These are phyloP conservation scores for Microstegium vimineum DNA, from an alignment of 176 grass and related monocot genomes.

Conservation along the genomic window DNA sequence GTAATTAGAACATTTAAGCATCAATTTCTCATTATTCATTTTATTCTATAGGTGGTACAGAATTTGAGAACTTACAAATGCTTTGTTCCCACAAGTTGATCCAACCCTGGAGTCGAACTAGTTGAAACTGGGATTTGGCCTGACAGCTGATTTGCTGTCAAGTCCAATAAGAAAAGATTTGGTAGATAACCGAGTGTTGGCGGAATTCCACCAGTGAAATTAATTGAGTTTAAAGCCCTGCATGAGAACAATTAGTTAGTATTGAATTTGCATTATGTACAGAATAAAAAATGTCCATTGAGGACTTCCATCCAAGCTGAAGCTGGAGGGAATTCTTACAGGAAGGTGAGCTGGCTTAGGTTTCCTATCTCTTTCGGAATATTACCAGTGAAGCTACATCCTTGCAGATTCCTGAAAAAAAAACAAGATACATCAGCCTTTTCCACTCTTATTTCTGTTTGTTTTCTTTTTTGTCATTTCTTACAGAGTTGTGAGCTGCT, in stretches of 20 bases:
- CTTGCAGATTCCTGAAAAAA: constrained; percentile 71
- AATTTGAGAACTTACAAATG: constrained; percentile 69
- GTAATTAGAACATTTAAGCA: constrained; percentile 19
- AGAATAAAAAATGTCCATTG: constrained; percentile 1
- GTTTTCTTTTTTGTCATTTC: constrained; percentile 6
- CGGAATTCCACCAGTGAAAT: constrained; percentile 70
- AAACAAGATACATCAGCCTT: constrained; percentile 3
- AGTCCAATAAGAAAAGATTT: constrained; percentile 69
- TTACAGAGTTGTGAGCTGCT: constrained; percentile 74
- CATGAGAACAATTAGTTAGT: neutral
- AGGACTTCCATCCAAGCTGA: constrained; percentile 17
- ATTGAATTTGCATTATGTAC: constrained; percentile 3
- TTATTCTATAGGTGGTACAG: constrained; percentile 7
- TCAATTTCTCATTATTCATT: constrained; percentile 3
- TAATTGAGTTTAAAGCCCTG: constrained; percentile 77
- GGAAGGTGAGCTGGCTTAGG: constrained; percentile 51
- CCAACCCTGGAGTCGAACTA: constrained; percentile 49
- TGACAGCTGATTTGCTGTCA: constrained; percentile 73
- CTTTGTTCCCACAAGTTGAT: constrained; percentile 46
- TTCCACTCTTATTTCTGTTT: neutral
- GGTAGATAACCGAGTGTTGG: constrained; percentile 55
- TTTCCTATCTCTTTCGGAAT: constrained; percentile 68
- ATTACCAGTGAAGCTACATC: constrained; percentile 66
- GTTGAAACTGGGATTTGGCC: constrained; percentile 63
- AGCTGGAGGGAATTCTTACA: constrained; percentile 53